A percentile compares a stretch with the other conserved stretches of the same genome.
Conservation (phyloP, 2,329 filamentous ascomycete genomes). For the Exserohilum turcica region DNA sequence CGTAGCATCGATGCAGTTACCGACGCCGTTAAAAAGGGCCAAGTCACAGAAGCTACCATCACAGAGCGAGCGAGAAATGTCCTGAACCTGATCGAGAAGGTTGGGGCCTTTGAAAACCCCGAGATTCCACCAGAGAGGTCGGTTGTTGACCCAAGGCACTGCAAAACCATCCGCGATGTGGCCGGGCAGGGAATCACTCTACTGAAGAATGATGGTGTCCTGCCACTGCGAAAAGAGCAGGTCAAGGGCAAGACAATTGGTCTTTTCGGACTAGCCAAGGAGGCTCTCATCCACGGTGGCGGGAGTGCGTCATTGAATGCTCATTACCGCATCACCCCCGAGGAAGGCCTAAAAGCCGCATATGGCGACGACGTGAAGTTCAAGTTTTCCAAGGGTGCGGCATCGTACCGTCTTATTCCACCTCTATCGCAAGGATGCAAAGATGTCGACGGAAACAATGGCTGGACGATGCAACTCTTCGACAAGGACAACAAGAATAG, state of each 20-base stretch:
- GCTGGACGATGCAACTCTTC: constrained; percentile 43
- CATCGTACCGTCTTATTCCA: constrained; percentile 43
- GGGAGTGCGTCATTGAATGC: constrained; percentile 39
- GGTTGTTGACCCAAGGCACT: constrained; percentile 65
- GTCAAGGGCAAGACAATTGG: constrained; percentile 62
- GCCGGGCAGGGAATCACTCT: constrained; percentile 72
- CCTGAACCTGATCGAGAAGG: constrained; percentile 70
- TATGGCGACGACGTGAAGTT: constrained; percentile 40
- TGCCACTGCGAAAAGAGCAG: constrained; percentile 68
- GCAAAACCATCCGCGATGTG: constrained; percentile 66
- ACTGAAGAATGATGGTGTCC: constrained; percentile 70
- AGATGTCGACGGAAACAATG: constrained; percentile 33
- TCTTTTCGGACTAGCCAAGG: constrained; percentile 71
- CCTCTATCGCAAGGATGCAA: constrained; percentile 35
- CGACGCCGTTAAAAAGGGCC: constrained; percentile 49
- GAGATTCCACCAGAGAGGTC: constrained; percentile 62
- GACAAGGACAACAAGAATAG: constrained; percentile 27
- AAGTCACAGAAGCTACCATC: constrained; percentile 53
- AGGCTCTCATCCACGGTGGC: constrained; percentile 43
- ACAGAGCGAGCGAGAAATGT: constrained; percentile 39
- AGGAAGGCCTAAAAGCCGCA: constrained; percentile 31
- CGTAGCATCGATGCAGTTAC: constrained; percentile 68
- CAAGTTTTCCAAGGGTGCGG: constrained; percentile 41
- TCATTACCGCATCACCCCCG: constrained; percentile 35
- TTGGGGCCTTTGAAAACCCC: constrained; percentile 65